Conservation (phyloP, 192 early-diverging fungal genomes). For the Rhizophagus prolifer region DNA sequence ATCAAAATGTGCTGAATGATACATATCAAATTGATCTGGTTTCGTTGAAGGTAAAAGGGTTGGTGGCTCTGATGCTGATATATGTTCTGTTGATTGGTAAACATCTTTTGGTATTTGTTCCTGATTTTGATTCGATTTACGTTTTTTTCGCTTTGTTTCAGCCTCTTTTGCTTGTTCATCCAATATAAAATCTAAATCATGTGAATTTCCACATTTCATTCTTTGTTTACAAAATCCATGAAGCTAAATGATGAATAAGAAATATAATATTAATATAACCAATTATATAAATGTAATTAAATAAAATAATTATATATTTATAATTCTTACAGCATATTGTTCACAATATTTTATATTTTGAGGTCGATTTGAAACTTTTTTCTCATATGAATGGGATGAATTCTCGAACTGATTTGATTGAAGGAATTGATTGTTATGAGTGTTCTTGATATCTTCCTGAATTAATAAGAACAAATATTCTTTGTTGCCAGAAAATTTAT, state of each 20-base stretch:
- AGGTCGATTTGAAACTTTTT: background rate
- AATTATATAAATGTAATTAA: too few species aligned
- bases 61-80: background rate
- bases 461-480: slow-evolving; percentile 3
- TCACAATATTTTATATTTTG: slow-evolving; percentile 63
- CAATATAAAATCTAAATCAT: slow-evolving; percentile 87
- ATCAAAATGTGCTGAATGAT: slow-evolving; percentile 92
- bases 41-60: slow-evolving; percentile 11
- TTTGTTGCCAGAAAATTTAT: slow-evolving; percentile 11
- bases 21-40: slow-evolving; percentile 46
- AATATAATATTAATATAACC: slow-evolving; percentile 11
- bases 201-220: slow-evolving; percentile 67
- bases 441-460: background rate
- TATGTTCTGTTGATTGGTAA: slow-evolving; percentile 18
- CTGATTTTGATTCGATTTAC: slow-evolving; percentile 29
- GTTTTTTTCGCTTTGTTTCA: slow-evolving; percentile 41
- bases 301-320: too few species aligned
- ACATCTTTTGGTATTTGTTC: background rate
- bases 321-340: slow-evolving; percentile 75
- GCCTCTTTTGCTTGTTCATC: slow-evolving; percentile 59
- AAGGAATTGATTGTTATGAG: background rate
- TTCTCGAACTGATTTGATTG: background rate
- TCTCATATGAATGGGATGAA: background rate
- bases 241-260: slow-evolving; percentile 40
- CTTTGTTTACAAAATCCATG: slow-evolving; percentile 79